phyloP scores from a whole-genome alignment of 2,329 filamentous ascomycete genomes.

The Pseudogymnoascus pannorum region DNA sequence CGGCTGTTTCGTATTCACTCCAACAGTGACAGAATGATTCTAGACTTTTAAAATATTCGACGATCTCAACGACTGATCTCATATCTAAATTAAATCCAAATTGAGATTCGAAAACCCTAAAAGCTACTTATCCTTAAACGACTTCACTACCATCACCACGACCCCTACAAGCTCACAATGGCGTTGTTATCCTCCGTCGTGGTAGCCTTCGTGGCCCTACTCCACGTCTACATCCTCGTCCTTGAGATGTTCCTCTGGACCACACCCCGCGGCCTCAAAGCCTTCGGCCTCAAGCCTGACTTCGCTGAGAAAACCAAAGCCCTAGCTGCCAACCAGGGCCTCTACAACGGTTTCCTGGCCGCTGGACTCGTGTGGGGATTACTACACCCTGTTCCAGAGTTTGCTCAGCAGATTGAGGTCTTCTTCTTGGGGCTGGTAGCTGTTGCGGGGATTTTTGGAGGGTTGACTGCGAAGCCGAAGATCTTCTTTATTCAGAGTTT shows the following conservation, averaged over 20 bases:
- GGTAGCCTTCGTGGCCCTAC: conserved; percentile 33
- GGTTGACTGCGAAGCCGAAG: conserved; percentile 32
- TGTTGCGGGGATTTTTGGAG: conserved; percentile 41
- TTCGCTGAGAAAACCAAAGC: conserved; percentile 39
- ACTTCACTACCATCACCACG: neutral
- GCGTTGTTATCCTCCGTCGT: conserved; percentile 28
- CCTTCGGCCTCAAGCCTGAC: conserved; percentile 38
- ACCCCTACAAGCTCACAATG: conserved; percentile 24
- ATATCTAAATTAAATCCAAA: neutral
- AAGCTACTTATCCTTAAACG: neutral
- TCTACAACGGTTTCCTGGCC: conserved; percentile 48
- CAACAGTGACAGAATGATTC: neutral
- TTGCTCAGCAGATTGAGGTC: conserved; percentile 37
- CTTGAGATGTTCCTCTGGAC: conserved; percentile 47
- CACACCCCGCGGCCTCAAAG: conserved; percentile 36
- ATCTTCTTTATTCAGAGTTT: conserved; percentile 40
- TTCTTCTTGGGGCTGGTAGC: conserved; percentile 42
- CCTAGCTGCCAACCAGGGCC: conserved; percentile 44
- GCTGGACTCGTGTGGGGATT: conserved; percentile 42
- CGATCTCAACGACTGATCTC: neutral
- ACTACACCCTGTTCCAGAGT: conserved; percentile 36
- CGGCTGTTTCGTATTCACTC: neutral
- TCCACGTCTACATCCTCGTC: conserved; percentile 43
- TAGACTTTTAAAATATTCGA: neutral
- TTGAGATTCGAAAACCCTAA: neutral